Percentiles rank a stretch among this genome's conserved stretches.
phyloP scores from a whole-genome alignment of 169 alveolate species.

The Plasmodium inui region DNA sequence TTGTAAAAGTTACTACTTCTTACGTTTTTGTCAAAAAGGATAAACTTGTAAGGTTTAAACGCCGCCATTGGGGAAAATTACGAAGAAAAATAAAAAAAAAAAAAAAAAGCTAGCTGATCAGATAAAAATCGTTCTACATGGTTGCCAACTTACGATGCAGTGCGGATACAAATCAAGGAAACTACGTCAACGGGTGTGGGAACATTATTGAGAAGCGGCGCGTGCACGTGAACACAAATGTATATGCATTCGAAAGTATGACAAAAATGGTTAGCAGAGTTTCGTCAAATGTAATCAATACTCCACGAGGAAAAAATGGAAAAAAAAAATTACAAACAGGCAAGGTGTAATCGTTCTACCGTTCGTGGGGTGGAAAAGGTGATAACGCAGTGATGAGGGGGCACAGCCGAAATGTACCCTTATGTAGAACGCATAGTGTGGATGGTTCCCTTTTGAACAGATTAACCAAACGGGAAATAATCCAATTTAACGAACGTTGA shows the following conservation, averaged over 20 bases:
- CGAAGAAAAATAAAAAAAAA: neutral
- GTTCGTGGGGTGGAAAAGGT: neutral
- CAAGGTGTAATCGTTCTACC: neutral
- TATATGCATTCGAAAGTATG: neutral
- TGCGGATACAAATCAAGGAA: neutral
- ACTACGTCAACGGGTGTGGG: neutral
- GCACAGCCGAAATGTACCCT: neutral
- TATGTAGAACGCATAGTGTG: neutral
- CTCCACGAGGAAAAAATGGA: neutral
- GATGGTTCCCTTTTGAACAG: neutral
- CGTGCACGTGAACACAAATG: neutral
- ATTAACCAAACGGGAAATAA: neutral
- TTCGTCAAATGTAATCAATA: neutral
- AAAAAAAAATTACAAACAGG: conserved; percentile 23
- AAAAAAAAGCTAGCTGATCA: conserved; percentile 1
- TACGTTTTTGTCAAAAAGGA: conserved; percentile 26
- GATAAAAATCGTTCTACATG: neutral
- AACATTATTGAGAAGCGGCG: neutral
- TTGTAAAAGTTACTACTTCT: conserved; percentile 19
- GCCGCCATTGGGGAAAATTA: conserved; percentile 36
- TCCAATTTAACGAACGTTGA: neutral
- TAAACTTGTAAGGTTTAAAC: conserved; percentile 62
- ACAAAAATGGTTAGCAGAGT: neutral
- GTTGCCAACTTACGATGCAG: neutral
- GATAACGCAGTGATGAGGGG: neutral